These are phyloP conservation scores for Psophocarpus tetragonolobus DNA, from an alignment of 306 rosid species.

Conservation along the genomic window DNA sequence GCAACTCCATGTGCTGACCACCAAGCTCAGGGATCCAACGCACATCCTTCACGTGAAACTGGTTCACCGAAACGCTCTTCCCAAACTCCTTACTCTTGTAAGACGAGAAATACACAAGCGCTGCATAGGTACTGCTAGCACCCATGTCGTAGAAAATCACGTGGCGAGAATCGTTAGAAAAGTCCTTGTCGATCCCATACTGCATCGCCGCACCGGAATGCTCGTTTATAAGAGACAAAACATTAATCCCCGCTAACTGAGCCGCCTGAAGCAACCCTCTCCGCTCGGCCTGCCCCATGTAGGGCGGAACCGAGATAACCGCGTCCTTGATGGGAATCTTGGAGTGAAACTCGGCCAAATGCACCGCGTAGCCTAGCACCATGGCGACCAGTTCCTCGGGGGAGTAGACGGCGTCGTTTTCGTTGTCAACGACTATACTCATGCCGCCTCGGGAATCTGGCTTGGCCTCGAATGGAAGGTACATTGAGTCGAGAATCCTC, in stretches of 20 bases:
- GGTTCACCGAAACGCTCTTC: conserved; percentile 75
- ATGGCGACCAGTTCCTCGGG: conserved; percentile 85
- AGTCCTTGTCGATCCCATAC: conserved; percentile 96
- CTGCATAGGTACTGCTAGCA: conserved; percentile 85
- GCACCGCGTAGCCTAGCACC: conserved; percentile 67
- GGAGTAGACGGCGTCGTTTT: conserved; percentile 49
- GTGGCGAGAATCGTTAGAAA: conserved; percentile 78
- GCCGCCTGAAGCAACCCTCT: conserved; percentile 82
- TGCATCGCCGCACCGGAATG: conserved; percentile 97
- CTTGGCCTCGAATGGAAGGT: conserved; percentile 67
- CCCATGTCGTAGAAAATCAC: conserved; percentile 97
- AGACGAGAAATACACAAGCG: conserved; percentile 81
- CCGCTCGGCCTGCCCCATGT: conserved; percentile 91
- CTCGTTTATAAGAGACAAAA: conserved; percentile 83
- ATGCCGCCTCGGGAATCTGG: conserved; percentile 69
- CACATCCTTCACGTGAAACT: conserved; percentile 99
- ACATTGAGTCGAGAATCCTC: conserved; percentile 59
- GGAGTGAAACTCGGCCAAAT: conserved; percentile 85
- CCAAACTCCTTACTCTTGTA: conserved; percentile 83
- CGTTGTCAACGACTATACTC: conserved; percentile 54
- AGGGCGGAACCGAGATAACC: conserved; percentile 90
- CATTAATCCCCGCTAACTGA: conserved; percentile 78
- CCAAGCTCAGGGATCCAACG: conserved; percentile 93
- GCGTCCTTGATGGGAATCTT: conserved; percentile 80
- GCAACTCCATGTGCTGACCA: conserved; percentile 85